Evolutionary conservation across 2,329 filamentous ascomycete genomes (phyloP).

Genomic region (Onygena corvina): DNA sequence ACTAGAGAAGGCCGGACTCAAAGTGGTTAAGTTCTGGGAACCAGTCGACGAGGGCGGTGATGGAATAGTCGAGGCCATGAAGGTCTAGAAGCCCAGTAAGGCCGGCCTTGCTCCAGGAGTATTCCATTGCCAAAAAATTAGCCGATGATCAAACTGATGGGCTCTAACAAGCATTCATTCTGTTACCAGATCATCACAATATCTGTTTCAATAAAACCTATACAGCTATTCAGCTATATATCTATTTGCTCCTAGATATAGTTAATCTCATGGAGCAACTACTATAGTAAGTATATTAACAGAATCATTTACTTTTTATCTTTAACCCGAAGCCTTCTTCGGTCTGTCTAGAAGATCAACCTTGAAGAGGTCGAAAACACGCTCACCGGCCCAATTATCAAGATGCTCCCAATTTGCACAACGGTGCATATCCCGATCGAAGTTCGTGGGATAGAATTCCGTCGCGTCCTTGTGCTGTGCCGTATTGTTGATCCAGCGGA

Average conservation of each 20-base stretch:
- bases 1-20: conserved; percentile 23
- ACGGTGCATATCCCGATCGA: not conserved
- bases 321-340: not conserved
- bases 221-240: too few relatives aligned
- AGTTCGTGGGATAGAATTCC: not conserved
- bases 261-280: too few relatives aligned
- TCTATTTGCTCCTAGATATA: too few relatives aligned
- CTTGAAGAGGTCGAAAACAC: not conserved
- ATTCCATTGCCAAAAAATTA: too few relatives aligned
- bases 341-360: not conserved
- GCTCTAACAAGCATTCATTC: too few relatives aligned
- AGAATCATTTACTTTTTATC: too few relatives aligned
- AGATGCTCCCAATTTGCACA: not conserved
- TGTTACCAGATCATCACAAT: too few relatives aligned
- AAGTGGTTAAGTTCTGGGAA: conserved; percentile 24
- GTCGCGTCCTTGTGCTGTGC: not conserved
- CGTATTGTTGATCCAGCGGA: conserved; percentile 3
- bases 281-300: too few relatives aligned
- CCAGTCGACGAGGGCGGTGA: conserved; percentile 9
- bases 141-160: too few relatives aligned
- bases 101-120: too few relatives aligned
- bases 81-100: too few relatives aligned
- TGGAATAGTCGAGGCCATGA: conserved; percentile 10
- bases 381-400: not conserved
- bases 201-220: too few relatives aligned